These are phyloP conservation scores for Coprinopsis cinerea DNA, from an alignment of 768 basidiomycete genomes.

Conservation along the genomic window DNA sequence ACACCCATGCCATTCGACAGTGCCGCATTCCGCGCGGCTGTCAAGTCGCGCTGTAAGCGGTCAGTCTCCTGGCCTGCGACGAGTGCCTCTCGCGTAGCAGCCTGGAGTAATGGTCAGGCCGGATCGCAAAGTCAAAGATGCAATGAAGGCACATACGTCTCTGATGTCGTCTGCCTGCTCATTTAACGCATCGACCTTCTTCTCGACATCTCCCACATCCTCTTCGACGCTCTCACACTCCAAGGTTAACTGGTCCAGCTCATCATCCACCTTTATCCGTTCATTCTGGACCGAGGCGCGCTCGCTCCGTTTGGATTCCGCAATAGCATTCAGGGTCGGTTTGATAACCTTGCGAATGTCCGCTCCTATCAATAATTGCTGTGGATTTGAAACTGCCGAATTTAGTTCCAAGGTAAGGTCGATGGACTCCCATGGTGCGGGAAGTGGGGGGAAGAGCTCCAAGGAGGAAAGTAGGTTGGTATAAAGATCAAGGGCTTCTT, in stretches of 20 bases:
- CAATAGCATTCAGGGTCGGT: slow-evolving; percentile 67
- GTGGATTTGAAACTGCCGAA: slow-evolving; percentile 64
- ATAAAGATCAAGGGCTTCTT: slow-evolving; percentile 78
- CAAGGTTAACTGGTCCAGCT: slow-evolving; percentile 68
- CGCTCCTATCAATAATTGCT: slow-evolving; percentile 59
- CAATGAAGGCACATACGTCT: slow-evolving; percentile 43
- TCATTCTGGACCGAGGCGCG: slow-evolving; percentile 70
- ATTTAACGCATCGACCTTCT: slow-evolving; percentile 61
- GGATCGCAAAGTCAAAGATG: neutral
- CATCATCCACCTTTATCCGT: slow-evolving; percentile 74
- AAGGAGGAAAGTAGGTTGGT: slow-evolving; percentile 67
- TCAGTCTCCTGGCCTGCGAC: slow-evolving; percentile 61
- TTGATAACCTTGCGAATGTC: slow-evolving; percentile 71
- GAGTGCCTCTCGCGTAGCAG: slow-evolving; percentile 69
- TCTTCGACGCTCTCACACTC: slow-evolving; percentile 81
- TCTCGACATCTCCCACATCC: slow-evolving; percentile 67
- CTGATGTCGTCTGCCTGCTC: slow-evolving; percentile 78
- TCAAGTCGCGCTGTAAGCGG: slow-evolving; percentile 65
- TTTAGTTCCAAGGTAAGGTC: slow-evolving; percentile 82
- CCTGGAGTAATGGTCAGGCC: slow-evolving; percentile 34
- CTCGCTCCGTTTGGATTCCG: slow-evolving; percentile 66
- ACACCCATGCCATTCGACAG: slow-evolving; percentile 79
- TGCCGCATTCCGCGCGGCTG: slow-evolving; percentile 69
- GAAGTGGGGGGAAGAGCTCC: slow-evolving; percentile 70
- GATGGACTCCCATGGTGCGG: slow-evolving; percentile 62